Percentiles rank a stretch among this genome's conserved stretches.
Evolutionary conservation across 75 land plant genomes (phyloP).

Genomic region (Sequoiadendron giganteum): DNA sequence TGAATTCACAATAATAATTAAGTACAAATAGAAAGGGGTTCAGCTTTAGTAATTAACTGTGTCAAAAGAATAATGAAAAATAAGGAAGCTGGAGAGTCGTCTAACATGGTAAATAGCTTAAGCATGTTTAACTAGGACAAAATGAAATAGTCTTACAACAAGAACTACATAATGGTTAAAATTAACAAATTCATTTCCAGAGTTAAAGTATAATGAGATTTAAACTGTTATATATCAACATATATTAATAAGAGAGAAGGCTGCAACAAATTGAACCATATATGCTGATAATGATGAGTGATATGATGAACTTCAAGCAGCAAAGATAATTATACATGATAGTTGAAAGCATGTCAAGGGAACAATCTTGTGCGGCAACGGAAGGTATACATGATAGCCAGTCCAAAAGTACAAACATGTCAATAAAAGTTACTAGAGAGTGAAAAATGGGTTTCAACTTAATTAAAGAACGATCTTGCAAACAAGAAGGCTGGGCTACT

Average conservation of each 20-base stretch:
- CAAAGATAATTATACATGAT: background rate
- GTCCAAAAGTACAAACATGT: background rate
- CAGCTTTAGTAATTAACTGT: background rate
- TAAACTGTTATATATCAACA: background rate
- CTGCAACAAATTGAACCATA: background rate
- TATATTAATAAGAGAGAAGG: background rate
- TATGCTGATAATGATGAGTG: background rate
- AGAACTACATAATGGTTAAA: background rate
- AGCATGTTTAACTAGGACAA: background rate
- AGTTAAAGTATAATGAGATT: background rate
- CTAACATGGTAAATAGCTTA: background rate
- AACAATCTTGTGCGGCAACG: background rate
- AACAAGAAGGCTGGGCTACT: background rate
- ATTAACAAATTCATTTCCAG: background rate
- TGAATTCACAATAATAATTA: background rate
- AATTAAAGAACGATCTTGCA: background rate
- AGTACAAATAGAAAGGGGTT: background rate
- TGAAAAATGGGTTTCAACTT: background rate
- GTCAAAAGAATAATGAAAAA: background rate
- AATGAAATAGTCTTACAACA: too few relatives aligned
- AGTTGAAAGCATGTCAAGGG: background rate
- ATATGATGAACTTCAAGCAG: background rate
- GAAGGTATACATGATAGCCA: background rate
- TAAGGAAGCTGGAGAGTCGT: background rate
- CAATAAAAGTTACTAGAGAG: too few relatives aligned